Evolutionary conservation across 2,329 filamentous ascomycete genomes (phyloP), one percentile per base, ranked within the genome.

Genomic region (Nigrospora osmanthi): DNA sequence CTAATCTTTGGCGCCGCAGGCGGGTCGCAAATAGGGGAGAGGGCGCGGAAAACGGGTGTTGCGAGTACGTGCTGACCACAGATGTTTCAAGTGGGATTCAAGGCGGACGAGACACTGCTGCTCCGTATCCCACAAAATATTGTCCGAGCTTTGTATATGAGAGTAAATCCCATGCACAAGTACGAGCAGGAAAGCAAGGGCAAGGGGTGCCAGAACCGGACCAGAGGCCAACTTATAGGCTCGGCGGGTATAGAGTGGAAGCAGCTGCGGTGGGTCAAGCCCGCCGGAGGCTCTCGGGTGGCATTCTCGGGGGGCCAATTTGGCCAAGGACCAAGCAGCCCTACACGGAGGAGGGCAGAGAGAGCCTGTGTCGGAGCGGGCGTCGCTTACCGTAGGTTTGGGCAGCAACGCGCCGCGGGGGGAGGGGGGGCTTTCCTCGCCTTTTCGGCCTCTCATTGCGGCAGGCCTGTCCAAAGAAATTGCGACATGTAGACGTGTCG

Each of bases 361-460:
- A 50, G 55, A 63, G 58, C 58, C 56, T 63, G 59, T 62, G 56
- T 57, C 58, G 58, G 61, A 62, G 54, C 54, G 53, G 53, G 50
- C 59, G 23, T 43, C 36, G 35, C 37, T 44, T 43, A 53, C 40
- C 59, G 57, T 58, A 50, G 56, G 57, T 56, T 68, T 67, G 65
- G 66, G 65, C 65, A 68, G 62, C 66, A 68, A 68, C 63, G 59
- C 58, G 63, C 58, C 60, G 50, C 55, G 57, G 55, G 57, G 23
- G 23, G 19, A 7, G 19, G 19, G 19, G 4, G 4, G 4, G 4
- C 19, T 54, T 55, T 60, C 58, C 63, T 58, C 56, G 53, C 51
- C 53, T 50, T 37, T 44, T 51, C 54, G 40, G 47, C 47, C 46
- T 46, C 48, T 42, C 40, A 42, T 42, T 13, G 40, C n/a, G 35